Evolutionary conservation across 768 basidiomycete species (phyloP).

Genomic region (Tremella mesenterica): DNA sequence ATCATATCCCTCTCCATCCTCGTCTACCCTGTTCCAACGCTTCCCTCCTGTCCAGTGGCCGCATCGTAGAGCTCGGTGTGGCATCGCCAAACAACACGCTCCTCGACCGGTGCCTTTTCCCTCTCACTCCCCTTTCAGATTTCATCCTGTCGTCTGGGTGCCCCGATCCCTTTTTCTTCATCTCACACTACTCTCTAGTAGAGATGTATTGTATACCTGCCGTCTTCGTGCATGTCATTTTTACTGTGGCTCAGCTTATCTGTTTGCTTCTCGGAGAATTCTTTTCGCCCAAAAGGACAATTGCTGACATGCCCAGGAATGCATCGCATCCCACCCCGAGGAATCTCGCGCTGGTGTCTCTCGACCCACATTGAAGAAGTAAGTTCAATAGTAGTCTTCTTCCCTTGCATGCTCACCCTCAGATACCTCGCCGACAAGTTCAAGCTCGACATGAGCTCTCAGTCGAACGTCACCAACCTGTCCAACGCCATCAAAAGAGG

Average conservation of each 20-base stretch:
- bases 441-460: conserved; percentile 65
- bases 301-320: conserved; percentile 52
- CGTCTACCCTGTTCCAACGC: too few species aligned
- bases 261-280: not conserved
- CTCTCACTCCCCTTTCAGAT: too few species aligned
- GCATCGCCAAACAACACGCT: too few species aligned
- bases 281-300: not conserved
- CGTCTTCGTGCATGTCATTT: not conserved
- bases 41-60: too few species aligned
- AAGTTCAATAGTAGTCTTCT: conserved; percentile 31
- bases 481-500: conserved; percentile 72
- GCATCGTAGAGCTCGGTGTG: too few species aligned
- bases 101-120: too few species aligned
- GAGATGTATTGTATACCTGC: too few species aligned
- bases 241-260: conserved; percentile 5
- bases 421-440: conserved; percentile 80
- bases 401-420: not conserved
- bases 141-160: too few species aligned
- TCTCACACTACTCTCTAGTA: too few species aligned
- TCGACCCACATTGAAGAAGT: conserved; percentile 72
- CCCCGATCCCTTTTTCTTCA: too few species aligned
- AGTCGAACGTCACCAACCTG: conserved; percentile 68
- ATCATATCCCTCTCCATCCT: too few species aligned
- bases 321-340: conserved; percentile 58
- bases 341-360: conserved; percentile 67